Evolutionary conservation across 257 asterid species (phyloP).

Genomic region (Sherardia arvensis): DNA sequence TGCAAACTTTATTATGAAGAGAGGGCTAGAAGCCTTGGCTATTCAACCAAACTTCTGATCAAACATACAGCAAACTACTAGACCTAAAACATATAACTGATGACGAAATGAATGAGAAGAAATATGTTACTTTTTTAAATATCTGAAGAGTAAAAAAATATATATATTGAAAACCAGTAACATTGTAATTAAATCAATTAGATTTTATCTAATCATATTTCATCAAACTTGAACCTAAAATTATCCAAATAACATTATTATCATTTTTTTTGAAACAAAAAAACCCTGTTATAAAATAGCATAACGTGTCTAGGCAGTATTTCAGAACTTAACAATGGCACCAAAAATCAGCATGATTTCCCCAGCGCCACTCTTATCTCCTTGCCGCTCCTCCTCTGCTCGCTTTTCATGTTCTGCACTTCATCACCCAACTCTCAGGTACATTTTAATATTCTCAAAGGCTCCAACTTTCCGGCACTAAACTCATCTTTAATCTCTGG

Average conservation of each 20-base stretch:
- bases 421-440: conserved; percentile 28
- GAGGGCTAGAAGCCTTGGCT: background rate
- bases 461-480: background rate
- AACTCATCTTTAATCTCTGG: background rate
- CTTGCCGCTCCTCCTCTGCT: conserved; percentile 7
- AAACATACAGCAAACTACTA: no score
- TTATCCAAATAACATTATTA: no score
- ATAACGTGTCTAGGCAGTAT: background rate
- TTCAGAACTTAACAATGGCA: background rate
- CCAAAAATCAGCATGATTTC: background rate
- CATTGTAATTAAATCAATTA: no score
- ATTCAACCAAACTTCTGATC: background rate
- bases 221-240: no score
- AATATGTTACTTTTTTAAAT: no score
- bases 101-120: background rate
- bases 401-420: conserved; percentile 20
- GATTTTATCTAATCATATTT: no score
- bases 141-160: no score
- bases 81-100: background rate
- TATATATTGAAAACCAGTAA: no score
- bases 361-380: background rate
- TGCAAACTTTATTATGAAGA: background rate
- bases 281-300: background rate
- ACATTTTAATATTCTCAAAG: background rate
- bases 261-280: background rate